Percentiles rank a stretch among this genome's conserved stretches.
These are phyloP conservation scores for Potentilla sterilis DNA, from an alignment of 306 rosid species.

Conservation along the genomic window DNA sequence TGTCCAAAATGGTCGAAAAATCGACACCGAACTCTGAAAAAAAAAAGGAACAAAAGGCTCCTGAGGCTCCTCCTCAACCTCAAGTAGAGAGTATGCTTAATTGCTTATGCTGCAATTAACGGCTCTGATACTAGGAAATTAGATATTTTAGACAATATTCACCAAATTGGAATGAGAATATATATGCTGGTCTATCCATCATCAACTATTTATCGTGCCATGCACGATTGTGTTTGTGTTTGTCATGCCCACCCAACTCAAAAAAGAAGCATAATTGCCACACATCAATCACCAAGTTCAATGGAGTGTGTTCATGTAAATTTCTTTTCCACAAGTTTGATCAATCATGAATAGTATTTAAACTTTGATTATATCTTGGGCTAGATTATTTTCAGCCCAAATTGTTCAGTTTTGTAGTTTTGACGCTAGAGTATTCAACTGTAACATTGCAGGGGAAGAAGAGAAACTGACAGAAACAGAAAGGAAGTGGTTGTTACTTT, in stretches of 20 bases:
- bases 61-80: neutral
- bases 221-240: slow-evolving; percentile 18
- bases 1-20: neutral
- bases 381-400: neutral
- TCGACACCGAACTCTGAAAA: neutral
- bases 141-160: neutral
- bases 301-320: neutral
- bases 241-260: slow-evolving; percentile 19
- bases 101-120: neutral
- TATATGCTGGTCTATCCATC: neutral
- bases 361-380: slow-evolving; percentile 2
- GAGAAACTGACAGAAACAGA: slow-evolving; percentile 4
- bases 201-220: slow-evolving; percentile 15
- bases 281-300: neutral
- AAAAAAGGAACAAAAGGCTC: neutral
- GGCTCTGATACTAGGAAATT: neutral
- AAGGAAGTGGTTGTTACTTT: slow-evolving; percentile 14
- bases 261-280: slow-evolving; percentile 8
- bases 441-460: slow-evolving; percentile 14
- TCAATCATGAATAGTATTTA: neutral
- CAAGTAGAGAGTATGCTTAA: neutral
- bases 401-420: neutral
- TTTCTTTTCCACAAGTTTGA: neutral
- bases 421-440: neutral
- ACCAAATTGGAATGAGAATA: neutral